These are phyloP conservation scores for Xylaria sp. DNA, from an alignment of 495 filamentous ascomycete genomes.

Conservation along the genomic window DNA sequence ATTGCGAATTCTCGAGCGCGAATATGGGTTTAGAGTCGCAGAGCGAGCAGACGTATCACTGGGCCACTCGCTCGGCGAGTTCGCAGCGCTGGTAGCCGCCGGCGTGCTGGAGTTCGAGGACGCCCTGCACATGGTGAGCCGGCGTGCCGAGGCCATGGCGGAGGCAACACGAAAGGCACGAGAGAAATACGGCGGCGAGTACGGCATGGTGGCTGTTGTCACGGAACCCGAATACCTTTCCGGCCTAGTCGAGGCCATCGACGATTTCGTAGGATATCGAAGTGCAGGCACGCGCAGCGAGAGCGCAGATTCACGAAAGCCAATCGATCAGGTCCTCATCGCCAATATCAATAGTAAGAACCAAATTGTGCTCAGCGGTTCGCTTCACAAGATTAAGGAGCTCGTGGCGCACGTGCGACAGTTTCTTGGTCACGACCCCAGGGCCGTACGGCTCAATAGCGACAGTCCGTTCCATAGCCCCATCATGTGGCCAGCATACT, in stretches of 20 bases:
- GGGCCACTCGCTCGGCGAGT: constrained; percentile 95
- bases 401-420: constrained; percentile 89
- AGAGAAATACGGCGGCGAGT: constrained; percentile 71
- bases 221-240: constrained; percentile 79
- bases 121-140: constrained; percentile 76
- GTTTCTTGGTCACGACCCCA: constrained; percentile 91
- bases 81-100: constrained; percentile 85
- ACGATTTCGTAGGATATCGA: constrained; percentile 78
- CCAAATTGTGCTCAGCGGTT: constrained; percentile 93
- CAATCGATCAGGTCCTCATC: constrained; percentile 86
- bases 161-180: constrained; percentile 70
- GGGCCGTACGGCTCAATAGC: constrained; percentile 85
- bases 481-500: constrained; percentile 85
- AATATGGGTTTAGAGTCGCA: constrained; percentile 76
- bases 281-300: constrained; percentile 70
- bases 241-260: constrained; percentile 71
- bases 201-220: constrained; percentile 93
- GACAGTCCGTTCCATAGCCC: constrained; percentile 93
- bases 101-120: constrained; percentile 80
- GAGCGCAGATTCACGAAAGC: constrained; percentile 66
- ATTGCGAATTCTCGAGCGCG: constrained; percentile 83
- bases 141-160: constrained; percentile 85
- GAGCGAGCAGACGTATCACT: constrained; percentile 80
- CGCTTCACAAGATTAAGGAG: constrained; percentile 80
- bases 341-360: constrained; percentile 96